Evolutionary conservation across 805 yeast genomes (phyloP), one percentile per base, ranked within the genome.

Genomic region (Wickerhamomyces kurtzmanii): DNA sequence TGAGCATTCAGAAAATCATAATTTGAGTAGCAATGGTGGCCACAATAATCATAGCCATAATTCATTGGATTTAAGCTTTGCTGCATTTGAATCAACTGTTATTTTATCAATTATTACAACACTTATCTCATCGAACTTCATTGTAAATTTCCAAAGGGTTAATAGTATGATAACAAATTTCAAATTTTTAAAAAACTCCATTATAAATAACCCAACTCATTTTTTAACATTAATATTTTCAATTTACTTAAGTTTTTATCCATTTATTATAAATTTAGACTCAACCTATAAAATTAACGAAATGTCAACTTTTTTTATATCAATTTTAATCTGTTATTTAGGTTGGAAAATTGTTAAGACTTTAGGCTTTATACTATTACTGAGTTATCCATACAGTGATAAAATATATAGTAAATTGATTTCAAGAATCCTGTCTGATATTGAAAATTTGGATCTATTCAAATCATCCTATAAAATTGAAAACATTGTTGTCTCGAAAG

Each of bases 401-500:
- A 52, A 52, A 31, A 59, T 58, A 16, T 59, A 55, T 41, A 45
- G 45, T 29, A 33, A 57, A 27, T 27, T 67, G 8, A 59, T 57
- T 32, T 32, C 55, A 0, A 43, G 54, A 5, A 61, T 81, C 5
- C 50, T 49, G n/a, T 64, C 61, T 24, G 47, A 50, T 8, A 62
- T 81, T n/a, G 47, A 55, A 15, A 43, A 46, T 2, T 49, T 75
- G n/a, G 74, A 70, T 10, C 55, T 54, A 21, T 81, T 68, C 51
- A 72, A 67, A 40, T 49, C 63, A 3, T 50, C 56, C 5, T 77
- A 74, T 41, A 44, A 46, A 6, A 45, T 80, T 11, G 59, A 59
- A 47, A 41, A 57, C 24, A 31, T 80, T 7, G 56, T 69, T 28
- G 54, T 81, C 6, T 64, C 80, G 4, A 73, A 77, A 38, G 75